Conservation (phyloP, 75 land plant genomes). For the Adiantum capillusveneris region DNA sequence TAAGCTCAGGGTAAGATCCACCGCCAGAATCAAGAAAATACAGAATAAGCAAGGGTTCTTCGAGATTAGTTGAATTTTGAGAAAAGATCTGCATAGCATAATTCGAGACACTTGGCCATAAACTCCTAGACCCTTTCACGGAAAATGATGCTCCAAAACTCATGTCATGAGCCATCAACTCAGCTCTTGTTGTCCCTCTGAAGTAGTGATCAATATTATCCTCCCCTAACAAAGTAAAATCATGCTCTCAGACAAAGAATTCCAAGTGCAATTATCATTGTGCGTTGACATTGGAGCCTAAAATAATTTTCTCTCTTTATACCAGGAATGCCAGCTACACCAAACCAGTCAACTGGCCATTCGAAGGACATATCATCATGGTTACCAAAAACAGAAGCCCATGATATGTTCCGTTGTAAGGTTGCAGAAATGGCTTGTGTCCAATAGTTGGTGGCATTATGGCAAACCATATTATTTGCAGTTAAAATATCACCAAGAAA, state of each 20-base stretch:
- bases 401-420: conserved; percentile 59
- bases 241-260: no score
- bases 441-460: conserved; percentile 82
- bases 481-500: conserved; percentile 87
- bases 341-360: conserved; percentile 88
- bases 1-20: conserved; percentile 83
- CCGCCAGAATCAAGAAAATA: conserved; percentile 98
- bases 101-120: conserved; percentile 95
- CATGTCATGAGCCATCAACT: conserved; percentile 51
- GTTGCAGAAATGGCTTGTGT: conserved; percentile 55
- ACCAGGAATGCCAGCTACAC: conserved; percentile 52
- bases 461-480: conserved; percentile 66
- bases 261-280: no score
- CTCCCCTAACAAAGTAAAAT: neutral
- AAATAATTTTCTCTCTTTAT: neutral
- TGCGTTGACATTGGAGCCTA: neutral
- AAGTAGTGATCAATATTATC: conserved; percentile 15
- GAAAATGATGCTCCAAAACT: conserved; percentile 32
- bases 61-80: conserved; percentile 25
- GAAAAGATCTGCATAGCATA: conserved; percentile 46
- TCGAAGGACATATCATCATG: conserved; percentile 88
- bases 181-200: conserved; percentile 49
- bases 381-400: conserved; percentile 86
- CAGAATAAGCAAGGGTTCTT: conserved; percentile 33
- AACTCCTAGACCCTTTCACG: conserved; percentile 40